phyloP scores from a whole-genome alignment of 768 basidiomycete genomes.

The Hygrocybe punicea region DNA sequence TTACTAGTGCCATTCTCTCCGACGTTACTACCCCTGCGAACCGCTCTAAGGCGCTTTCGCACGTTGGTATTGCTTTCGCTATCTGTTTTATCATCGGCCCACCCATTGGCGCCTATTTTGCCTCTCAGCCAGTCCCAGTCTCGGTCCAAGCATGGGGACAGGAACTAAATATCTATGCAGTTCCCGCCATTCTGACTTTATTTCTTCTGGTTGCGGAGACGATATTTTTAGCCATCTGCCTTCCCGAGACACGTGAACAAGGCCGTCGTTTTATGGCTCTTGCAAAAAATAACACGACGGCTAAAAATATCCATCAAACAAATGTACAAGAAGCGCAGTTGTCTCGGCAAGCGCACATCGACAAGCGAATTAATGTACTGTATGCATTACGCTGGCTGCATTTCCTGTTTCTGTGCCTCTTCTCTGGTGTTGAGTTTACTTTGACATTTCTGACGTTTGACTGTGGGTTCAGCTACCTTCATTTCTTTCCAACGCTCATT shows the following conservation, averaged over 20 bases:
- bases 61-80: constrained; percentile 95
- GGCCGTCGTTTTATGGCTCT: constrained; percentile 11
- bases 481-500: background rate
- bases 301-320: constrained; percentile 16
- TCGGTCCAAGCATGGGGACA: constrained; percentile 52
- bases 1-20: constrained; percentile 79
- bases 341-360: constrained; percentile 30
- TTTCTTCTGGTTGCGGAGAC: constrained; percentile 78
- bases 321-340: constrained; percentile 24
- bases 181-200: constrained; percentile 82
- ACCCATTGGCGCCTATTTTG: constrained; percentile 94
- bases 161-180: constrained; percentile 85
- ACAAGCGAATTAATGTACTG: constrained; percentile 57
- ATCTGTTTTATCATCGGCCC: constrained; percentile 93
- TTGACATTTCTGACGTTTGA: constrained; percentile 93
- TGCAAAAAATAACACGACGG: constrained; percentile 12
- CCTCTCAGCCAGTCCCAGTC: constrained; percentile 72
- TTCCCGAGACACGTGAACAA: constrained; percentile 84
- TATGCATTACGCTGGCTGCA: constrained; percentile 64
- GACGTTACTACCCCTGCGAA: constrained; percentile 81
- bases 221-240: constrained; percentile 61
- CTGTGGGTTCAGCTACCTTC: constrained; percentile 45
- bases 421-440: constrained; percentile 96
- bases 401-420: constrained; percentile 81
- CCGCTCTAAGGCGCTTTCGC: constrained; percentile 81